phyloP scores from a whole-genome alignment of 1,284 basidiomycete genomes.

The Phylloporus gajari region DNA sequence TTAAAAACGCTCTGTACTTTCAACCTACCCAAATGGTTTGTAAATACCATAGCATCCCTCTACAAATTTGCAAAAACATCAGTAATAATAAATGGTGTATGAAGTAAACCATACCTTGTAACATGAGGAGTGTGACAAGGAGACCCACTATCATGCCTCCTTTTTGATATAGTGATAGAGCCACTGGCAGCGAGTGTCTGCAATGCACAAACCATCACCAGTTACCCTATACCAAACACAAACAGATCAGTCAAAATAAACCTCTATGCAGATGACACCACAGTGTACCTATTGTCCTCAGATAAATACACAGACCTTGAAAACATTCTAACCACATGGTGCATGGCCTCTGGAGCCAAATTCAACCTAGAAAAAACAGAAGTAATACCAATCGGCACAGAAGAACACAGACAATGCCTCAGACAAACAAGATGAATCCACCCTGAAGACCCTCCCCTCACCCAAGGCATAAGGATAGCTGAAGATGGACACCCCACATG shows the following conservation, averaged over 20 bases:
- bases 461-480: slow-evolving; percentile 4
- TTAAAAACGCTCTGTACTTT: not conserved
- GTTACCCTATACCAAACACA: too few species aligned
- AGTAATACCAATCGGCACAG: slow-evolving; percentile 31
- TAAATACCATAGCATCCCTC: slow-evolving; percentile 44
- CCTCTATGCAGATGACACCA: slow-evolving; percentile 31
- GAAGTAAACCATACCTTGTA: too few species aligned
- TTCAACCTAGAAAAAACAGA: slow-evolving; percentile 32
- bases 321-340: slow-evolving; percentile 3
- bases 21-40: slow-evolving; percentile 16
- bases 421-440: too few species aligned
- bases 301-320: slow-evolving; percentile 24
- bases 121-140: slow-evolving; percentile 51
- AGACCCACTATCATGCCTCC: slow-evolving; percentile 51
- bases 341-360: slow-evolving; percentile 12
- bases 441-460: not conserved
- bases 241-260: too few species aligned
- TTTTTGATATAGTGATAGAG: slow-evolving; percentile 44
- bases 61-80: too few species aligned
- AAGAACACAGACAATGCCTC: too few species aligned
- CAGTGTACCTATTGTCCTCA: slow-evolving; percentile 17
- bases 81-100: too few species aligned
- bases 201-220: not conserved
- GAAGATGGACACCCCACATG: not conserved
- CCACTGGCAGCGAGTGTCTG: slow-evolving; percentile 27